Conservation (phyloP, 768 basidiomycete genomes). For the Suillus decipiens region DNA sequence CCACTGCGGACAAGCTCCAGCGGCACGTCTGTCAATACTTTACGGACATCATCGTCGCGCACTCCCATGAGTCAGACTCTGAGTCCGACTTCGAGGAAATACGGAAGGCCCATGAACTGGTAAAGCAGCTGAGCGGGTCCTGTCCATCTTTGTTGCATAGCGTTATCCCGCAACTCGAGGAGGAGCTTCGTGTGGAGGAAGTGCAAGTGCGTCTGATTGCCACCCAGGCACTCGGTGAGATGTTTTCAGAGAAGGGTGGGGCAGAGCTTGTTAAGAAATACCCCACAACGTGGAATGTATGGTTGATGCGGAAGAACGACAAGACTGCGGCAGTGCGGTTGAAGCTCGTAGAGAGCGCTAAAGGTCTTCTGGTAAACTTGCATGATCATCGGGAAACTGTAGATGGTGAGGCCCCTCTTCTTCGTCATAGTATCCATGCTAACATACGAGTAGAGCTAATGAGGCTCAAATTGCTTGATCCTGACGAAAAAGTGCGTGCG, state of each 20-base stretch:
- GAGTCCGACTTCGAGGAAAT: constrained; percentile 67
- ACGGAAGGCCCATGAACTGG: constrained; percentile 77
- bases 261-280: constrained; percentile 78
- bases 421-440: constrained; percentile 11
- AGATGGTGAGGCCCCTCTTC: constrained; percentile 57
- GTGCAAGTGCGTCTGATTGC: constrained; percentile 71
- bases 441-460: constrained; percentile 51
- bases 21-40: constrained; percentile 92
- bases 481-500: constrained; percentile 89
- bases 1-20: constrained; percentile 82
- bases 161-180: constrained; percentile 91
- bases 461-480: constrained; percentile 69
- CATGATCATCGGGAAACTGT: constrained; percentile 67
- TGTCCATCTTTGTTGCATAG: constrained; percentile 84
- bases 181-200: constrained; percentile 81
- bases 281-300: constrained; percentile 81
- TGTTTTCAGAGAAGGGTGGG: constrained; percentile 81
- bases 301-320: constrained; percentile 81
- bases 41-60: constrained; percentile 78
- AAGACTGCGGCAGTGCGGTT: constrained; percentile 69
- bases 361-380: constrained; percentile 60
- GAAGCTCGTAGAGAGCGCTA: constrained; percentile 73
- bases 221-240: constrained; percentile 86
- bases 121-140: constrained; percentile 77
- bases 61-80: constrained; percentile 53